These are phyloP conservation scores for Schizosaccharomyces versatilis DNA, from an alignment of 1,139 yeast species.

Conservation along the genomic window DNA sequence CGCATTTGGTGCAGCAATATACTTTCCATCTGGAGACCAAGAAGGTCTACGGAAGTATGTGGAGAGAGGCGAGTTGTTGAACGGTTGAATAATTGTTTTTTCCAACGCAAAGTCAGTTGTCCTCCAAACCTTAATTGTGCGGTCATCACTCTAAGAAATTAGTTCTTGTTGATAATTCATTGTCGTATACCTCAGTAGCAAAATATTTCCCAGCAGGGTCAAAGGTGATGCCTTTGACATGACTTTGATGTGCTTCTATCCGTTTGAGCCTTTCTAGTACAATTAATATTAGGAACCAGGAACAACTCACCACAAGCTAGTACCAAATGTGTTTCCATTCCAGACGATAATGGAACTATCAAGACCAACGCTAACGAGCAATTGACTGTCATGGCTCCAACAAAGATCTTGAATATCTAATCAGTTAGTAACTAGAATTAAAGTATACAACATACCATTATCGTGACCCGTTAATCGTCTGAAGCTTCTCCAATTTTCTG, in stretches of 20 bases:
- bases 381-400: slow-evolving; percentile 88
- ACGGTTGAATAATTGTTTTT: slow-evolving; percentile 61
- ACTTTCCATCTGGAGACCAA: slow-evolving; percentile 97
- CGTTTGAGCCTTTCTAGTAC: slow-evolving; percentile 51
- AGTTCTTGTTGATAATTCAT: not conserved
- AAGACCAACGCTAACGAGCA: slow-evolving; percentile 78
- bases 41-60: slow-evolving; percentile 81
- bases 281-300: not conserved
- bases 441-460: slow-evolving; percentile 21
- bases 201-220: slow-evolving; percentile 91
- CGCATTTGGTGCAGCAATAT: slow-evolving; percentile 89
- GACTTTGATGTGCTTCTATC: slow-evolving; percentile 80
- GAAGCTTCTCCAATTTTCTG: slow-evolving; percentile 10
- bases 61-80: slow-evolving; percentile 69
- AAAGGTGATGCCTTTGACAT: slow-evolving; percentile 87
- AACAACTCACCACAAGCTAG: not conserved
- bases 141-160: slow-evolving; percentile 33
- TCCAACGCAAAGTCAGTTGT: slow-evolving; percentile 70
- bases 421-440: not conserved
- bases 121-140: slow-evolving; percentile 66
- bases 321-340: slow-evolving; percentile 62
- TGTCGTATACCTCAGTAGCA: slow-evolving; percentile 38
- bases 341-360: slow-evolving; percentile 82
- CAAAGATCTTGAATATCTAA: slow-evolving; percentile 82
- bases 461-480: slow-evolving; percentile 87